Evolutionary conservation across 2,329 filamentous ascomycete genomes (phyloP).

Genomic region (Venturia oleaginea): DNA sequence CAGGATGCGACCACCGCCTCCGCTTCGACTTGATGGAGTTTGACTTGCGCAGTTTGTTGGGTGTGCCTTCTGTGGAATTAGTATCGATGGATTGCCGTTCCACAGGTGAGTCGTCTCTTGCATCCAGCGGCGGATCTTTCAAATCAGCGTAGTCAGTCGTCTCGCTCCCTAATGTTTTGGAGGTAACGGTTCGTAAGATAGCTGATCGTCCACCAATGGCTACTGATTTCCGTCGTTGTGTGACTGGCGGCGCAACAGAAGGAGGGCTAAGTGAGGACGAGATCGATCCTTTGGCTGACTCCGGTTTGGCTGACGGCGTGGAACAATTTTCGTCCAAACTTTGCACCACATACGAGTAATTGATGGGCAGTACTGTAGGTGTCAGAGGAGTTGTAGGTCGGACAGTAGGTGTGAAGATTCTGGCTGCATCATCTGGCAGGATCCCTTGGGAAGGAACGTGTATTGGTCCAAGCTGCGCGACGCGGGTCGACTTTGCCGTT

Average conservation of each 20-base stretch:
- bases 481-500: background rate
- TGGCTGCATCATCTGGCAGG: background rate
- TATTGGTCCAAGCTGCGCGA: conserved; percentile 5
- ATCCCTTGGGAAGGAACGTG: conserved; percentile 6
- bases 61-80: background rate
- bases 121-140: conserved; percentile 10
- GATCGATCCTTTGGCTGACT: background rate
- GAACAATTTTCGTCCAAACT: conserved; percentile 20
- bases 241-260: background rate
- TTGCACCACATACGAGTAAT: conserved; percentile 31
- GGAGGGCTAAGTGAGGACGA: background rate
- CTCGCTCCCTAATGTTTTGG: background rate
- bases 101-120: conserved; percentile 16
- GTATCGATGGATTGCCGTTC: conserved; percentile 11
- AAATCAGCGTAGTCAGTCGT: background rate
- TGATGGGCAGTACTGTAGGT: conserved; percentile 26
- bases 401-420: background rate
- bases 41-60: background rate
- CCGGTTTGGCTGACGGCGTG: background rate
- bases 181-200: background rate
- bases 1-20: conserved; percentile 32
- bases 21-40: conserved; percentile 21
- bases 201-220: conserved; percentile 1
- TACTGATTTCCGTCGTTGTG: conserved; percentile 4
- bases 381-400: conserved; percentile 20